Evolutionary conservation across 768 basidiomycete genomes (phyloP), one percentile per base, ranked within the genome.

Genomic region (Collybiopsis confluens): DNA sequence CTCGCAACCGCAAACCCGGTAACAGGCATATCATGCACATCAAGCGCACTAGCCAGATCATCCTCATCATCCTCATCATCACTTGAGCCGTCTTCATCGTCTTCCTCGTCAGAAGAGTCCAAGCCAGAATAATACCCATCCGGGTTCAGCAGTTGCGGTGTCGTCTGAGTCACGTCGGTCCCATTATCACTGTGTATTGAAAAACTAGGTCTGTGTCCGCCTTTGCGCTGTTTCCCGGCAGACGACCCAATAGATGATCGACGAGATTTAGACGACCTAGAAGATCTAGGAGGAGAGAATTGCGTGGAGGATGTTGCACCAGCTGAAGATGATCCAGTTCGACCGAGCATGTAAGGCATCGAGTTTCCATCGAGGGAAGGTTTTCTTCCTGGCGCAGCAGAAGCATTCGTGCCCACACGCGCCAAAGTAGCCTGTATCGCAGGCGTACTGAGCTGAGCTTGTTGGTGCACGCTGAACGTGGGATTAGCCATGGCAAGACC

Each of bases 1-100:
- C 92, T 97, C 8, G 96, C 97, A 20, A 98, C 95, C 0, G 97
- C 95, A 66, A 98, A 99, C 2, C 96, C 95, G 5, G 92, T 96
- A 4, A 98, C 91, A 1, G 95, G 88, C 13, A 92, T 91, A 62
- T 91, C 89, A 51, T 87, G 84, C 46, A 83, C 77, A 52, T 79
- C 83, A 23, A 88, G 55, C 54, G 67, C 68, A 13, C 54, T 52
- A 57, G 75, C 76, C 55, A 79, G 54, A 30, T 73, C 71, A 54
- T 75, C 74, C 30, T 33, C 30, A 28, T 62, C 62, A 18, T 66
- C 66, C 15, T 58, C 63, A 7, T 61, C 65, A 28, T 63, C 64
- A 4, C 38, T 55, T 54, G 63, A 36, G n/a, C 27, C 48, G 23
- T 57, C 62, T 4, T 56, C 56, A 53, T 58, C 58, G 13, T 57